Conservation (phyloP, 192 early-diverging fungal genomes). For the Umbelopsis sp. region DNA sequence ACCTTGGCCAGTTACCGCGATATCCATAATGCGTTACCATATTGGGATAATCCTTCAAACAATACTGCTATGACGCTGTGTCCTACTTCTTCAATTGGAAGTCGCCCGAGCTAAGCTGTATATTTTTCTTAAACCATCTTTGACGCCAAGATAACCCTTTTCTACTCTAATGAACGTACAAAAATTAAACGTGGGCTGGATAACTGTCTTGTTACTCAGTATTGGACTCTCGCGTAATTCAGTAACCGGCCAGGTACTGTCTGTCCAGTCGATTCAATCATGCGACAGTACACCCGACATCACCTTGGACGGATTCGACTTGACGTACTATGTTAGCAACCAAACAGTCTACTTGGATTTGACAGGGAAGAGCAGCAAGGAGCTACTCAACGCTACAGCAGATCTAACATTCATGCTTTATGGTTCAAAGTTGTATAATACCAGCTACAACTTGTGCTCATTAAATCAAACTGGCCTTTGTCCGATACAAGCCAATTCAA, state of each 20-base stretch:
- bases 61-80: neutral
- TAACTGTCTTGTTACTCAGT: neutral
- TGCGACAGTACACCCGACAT: slow-evolving; percentile 20
- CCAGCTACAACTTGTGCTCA: slow-evolving; percentile 1
- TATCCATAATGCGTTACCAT: neutral
- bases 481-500: slow-evolving; percentile 16
- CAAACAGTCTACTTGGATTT: slow-evolving; percentile 1
- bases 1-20: neutral
- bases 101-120: neutral
- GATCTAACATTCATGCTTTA: slow-evolving; percentile 4
- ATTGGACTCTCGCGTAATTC: neutral
- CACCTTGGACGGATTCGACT: slow-evolving; percentile 6
- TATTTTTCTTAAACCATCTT: neutral
- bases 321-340: slow-evolving; percentile 18
- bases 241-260: slow-evolving; percentile 2
- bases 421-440: slow-evolving; percentile 1
- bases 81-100: slow-evolving; percentile 17
- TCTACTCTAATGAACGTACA: neutral
- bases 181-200: neutral
- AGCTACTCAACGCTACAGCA: neutral
- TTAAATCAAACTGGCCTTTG: slow-evolving; percentile 7
- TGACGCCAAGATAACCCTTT: neutral
- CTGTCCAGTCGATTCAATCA: slow-evolving; percentile 13
- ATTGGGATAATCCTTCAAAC: neutral
- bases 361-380: neutral